Base-by-base conservation (phyloP, 2,329 filamentous ascomycete genomes). In the Pleomassaria siparia region DNA sequence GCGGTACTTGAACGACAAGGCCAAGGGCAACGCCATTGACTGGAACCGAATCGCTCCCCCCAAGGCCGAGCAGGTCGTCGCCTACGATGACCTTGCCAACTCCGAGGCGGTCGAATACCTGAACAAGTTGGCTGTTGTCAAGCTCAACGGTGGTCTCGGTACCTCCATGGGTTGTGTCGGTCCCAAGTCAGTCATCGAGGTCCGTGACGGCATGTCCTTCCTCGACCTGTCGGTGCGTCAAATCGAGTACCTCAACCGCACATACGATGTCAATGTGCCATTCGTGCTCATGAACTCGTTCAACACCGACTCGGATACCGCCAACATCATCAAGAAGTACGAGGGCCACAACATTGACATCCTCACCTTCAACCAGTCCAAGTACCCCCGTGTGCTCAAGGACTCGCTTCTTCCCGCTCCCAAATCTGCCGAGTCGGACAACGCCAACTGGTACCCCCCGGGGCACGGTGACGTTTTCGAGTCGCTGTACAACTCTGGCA, bases 211-310 rank as follows among this genome's bases (percentile, higher is more conserved):
- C 84, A 99, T 97, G 94, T 99, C 94, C 64, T 99, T 99, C 86
- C 83, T 99, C 61, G 94, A 99, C 77, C 83, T 99, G 66, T 97
- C 94, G 16, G 94, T 99, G 65, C 89, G 94, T 68, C 94, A 99
- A 82, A 95, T 99, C 71, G 94, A 99, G 80, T 95, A 91, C 81
- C 87, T 99, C 63, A 99, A 99, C 87, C 88, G 91, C 74, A 97
- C 91, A 58, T 97, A 96, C 80, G 84, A 88, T 64, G 90, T 95
- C 74, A 97, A 96, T 72, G 94, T 99, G 26, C 94, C 94, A 40
- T 96, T 99, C 76, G 86, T 99, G 61, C 86, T 99, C 64, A 99
- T 99, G 94, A 99, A 99, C 86, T 97, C 94, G 46, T 99, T 99
- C 88, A 99, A 99, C 84, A 99, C 94, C 72, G 91, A 99, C 74